phyloP scores from a whole-genome alignment of 139 green algal species.

The Zygnema circumcarinatum region DNA sequence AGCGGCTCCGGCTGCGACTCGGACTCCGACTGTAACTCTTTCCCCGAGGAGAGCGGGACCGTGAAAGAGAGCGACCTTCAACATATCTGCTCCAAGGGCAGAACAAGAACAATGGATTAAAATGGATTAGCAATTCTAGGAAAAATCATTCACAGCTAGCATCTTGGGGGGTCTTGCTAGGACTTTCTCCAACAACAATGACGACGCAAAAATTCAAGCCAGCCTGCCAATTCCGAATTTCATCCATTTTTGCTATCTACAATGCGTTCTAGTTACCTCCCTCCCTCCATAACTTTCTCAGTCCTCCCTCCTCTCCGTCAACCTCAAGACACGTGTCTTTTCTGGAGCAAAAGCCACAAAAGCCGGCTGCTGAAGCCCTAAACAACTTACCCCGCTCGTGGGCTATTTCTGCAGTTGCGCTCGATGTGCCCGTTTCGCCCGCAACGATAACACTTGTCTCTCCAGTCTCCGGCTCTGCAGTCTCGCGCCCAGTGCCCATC shows the following conservation, averaged over 20 bases:
- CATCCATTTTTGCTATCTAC: neutral
- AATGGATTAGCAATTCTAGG: neutral
- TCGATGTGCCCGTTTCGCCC: conserved; percentile 56
- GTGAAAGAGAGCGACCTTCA: conserved; percentile 20
- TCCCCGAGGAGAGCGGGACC: conserved; percentile 2
- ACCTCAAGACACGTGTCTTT: no score
- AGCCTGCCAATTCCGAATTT: neutral
- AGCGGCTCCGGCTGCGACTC: conserved; percentile 11
- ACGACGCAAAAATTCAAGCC: neutral
- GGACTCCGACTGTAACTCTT: conserved; percentile 21
- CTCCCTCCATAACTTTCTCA: neutral
- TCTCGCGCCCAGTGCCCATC: conserved; percentile 62
- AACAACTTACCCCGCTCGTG: neutral
- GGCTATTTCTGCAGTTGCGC: conserved; percentile 54
- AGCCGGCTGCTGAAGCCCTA: neutral
- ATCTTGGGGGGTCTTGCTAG: neutral
- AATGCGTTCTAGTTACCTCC: neutral
- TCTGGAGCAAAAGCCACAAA: no score
- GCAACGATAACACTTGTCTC: conserved; percentile 56
- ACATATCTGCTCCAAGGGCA: neutral
- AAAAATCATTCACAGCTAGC: neutral
- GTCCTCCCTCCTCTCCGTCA: neutral
- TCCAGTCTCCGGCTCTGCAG: conserved; percentile 55
- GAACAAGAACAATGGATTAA: neutral
- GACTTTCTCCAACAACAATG: conserved; percentile 2